Base-by-base conservation (phyloP, 2,329 filamentous ascomycete species). In the Cadophora gregata region DNA sequence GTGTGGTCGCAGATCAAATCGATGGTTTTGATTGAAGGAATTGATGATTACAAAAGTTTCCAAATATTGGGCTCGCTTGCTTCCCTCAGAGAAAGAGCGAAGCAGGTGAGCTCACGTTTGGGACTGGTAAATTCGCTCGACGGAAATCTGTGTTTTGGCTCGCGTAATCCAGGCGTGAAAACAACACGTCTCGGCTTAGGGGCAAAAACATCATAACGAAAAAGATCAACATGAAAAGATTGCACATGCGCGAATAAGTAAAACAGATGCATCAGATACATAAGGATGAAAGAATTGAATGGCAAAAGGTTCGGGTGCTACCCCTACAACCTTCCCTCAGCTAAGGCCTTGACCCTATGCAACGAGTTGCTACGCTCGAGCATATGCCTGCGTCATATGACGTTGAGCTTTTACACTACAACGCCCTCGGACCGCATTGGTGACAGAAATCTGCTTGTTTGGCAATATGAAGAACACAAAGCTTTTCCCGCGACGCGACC, bases 261-360 rank as follows among this genome's bases (percentile, higher is more conserved):
- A 24, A 48, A 21, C 5, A 48, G 24, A 8, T 4, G 24, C n/a
- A 6, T 10, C 10, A 42, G 47, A 50, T 25, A 16, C 5, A 14
- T 10, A 4, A 19, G 48, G 19, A 29, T 29, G 14, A 16, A 29
- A 29, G 9, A 51, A 29, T 29, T 25, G 8, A 51, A 53, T 53
- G 50, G 50, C 50, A 53, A 53, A 53, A 53, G 50, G 50, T 53
- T 53, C 50, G 27, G 25, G 16, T 27, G 8, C n/a, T n/a, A 27
- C 50, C 27, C 25, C 50, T 53, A 53, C 50, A 10, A 31, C 27
- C 50, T 53, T 53, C 14, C 50, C 19, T 53, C 25, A 31, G 50
- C 50, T 53, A n/a, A 31, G n/a, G 50, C 50, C 50, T 4, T 31
- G 50, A 31, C 50, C 50, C 48, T 47, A 27, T 19, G 1, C 24